Evolutionary conservation across 805 yeast species (phyloP).

Genomic region (Pichia insulana): DNA sequence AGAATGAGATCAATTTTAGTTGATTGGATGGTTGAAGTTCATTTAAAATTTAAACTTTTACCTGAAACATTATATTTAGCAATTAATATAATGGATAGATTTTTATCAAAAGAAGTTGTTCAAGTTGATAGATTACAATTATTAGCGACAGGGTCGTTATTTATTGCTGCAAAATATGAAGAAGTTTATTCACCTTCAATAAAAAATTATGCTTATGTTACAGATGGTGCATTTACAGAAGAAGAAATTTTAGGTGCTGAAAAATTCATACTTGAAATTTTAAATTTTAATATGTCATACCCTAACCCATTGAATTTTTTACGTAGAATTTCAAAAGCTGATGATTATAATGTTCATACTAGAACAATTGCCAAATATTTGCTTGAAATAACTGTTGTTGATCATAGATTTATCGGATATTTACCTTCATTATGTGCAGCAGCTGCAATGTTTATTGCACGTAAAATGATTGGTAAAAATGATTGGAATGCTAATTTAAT

Average conservation of each 20-base stretch:
- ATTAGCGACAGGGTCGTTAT: slow-evolving; percentile 75
- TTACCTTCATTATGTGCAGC: slow-evolving; percentile 80
- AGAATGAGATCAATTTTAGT: slow-evolving; percentile 77
- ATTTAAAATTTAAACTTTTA: slow-evolving; percentile 66
- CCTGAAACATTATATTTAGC: slow-evolving; percentile 84
- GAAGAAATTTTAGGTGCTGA: slow-evolving; percentile 81
- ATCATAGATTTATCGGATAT: slow-evolving; percentile 61
- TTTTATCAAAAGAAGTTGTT: slow-evolving; percentile 64
- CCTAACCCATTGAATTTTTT: slow-evolving; percentile 89
- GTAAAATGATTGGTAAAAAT: slow-evolving; percentile 55
- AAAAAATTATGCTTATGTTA: slow-evolving; percentile 75
- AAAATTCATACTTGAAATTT: slow-evolving; percentile 60
- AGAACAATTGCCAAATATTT: slow-evolving; percentile 81
- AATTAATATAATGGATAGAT: slow-evolving; percentile 80
- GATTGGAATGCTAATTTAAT: slow-evolving; percentile 83
- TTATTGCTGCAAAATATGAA: slow-evolving; percentile 89
- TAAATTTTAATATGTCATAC: slow-evolving; percentile 68
- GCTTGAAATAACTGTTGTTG: slow-evolving; percentile 69
- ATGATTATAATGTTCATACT: slow-evolving; percentile 75
- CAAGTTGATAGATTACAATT: slow-evolving; percentile 75
- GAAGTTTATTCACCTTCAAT: slow-evolving; percentile 86
- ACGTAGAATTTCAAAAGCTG: slow-evolving; percentile 84
- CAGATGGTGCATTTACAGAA: slow-evolving; percentile 77
- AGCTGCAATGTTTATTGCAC: slow-evolving; percentile 76
- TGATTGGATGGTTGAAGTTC: slow-evolving; percentile 94